phyloP scores from a whole-genome alignment of 2,329 filamentous ascomycete species.

The Bipolaris zeicola region DNA sequence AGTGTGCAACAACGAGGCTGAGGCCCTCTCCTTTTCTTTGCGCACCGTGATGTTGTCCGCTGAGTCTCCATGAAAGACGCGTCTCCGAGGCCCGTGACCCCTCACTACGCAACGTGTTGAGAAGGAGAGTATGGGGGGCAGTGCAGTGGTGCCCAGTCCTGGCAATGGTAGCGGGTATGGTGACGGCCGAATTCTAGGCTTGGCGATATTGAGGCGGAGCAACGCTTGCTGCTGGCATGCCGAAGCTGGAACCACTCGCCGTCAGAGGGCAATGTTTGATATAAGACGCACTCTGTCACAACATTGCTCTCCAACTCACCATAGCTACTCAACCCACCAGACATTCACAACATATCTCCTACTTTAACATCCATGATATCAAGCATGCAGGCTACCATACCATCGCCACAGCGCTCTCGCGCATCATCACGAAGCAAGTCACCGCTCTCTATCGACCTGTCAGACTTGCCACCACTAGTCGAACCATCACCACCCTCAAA shows the following conservation, averaged over 20 bases:
- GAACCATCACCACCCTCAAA: constrained; percentile 79
- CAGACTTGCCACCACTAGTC: constrained; percentile 69
- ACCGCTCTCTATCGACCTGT: constrained; percentile 74
- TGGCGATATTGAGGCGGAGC: constrained; percentile 25
- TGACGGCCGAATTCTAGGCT: constrained; percentile 22
- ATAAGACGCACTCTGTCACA: constrained; percentile 32
- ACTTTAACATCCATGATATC: constrained; percentile 23
- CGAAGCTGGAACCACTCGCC: constrained; percentile 27
- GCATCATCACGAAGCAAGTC: constrained; percentile 47
- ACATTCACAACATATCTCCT: constrained; percentile 9
- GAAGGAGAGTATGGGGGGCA: constrained; percentile 28
- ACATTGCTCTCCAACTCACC: constrained; percentile 18
- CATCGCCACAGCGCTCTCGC: constrained; percentile 43
- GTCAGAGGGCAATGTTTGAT: constrained; percentile 23
- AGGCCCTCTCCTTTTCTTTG: constrained; percentile 19
- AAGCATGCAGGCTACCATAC: constrained; percentile 39
- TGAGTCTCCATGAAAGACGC: constrained; percentile 17
- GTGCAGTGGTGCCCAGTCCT: constrained; percentile 34
- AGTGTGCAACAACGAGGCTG: constrained; percentile 21
- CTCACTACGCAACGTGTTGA: constrained; percentile 27
- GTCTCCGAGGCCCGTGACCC: constrained; percentile 29
- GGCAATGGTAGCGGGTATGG: constrained; percentile 17
- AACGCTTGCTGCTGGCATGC: constrained; percentile 25
- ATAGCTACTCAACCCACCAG: constrained; percentile 17
- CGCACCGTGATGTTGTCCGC: constrained; percentile 18